Percentiles rank a stretch among this genome's conserved stretches.
phyloP scores from a whole-genome alignment of 441 rosid genomes.

The Sinapis alba region DNA sequence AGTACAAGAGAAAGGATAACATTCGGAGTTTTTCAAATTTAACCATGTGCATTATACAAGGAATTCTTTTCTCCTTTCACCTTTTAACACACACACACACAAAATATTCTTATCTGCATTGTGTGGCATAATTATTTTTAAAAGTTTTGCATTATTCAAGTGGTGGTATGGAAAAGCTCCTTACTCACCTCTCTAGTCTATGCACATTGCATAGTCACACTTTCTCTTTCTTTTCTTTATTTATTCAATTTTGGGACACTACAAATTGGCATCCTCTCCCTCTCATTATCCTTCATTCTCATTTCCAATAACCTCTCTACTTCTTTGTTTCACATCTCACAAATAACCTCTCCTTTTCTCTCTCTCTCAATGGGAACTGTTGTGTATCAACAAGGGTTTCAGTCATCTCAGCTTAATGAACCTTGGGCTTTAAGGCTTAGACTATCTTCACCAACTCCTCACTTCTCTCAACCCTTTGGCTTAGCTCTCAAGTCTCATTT shows the following conservation, averaged over 20 bases:
- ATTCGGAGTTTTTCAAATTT: background rate
- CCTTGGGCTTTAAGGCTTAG: constrained; percentile 61
- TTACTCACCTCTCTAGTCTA: constrained; percentile 41
- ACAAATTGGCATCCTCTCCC: constrained; percentile 63
- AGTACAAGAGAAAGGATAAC: constrained; percentile 1
- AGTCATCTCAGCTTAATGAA: constrained; percentile 56
- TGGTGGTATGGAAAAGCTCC: constrained; percentile 40
- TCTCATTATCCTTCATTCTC: constrained; percentile 46
- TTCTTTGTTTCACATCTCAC: constrained; percentile 22
- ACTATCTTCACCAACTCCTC: constrained; percentile 48
- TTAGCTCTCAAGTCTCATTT: constrained; percentile 42
- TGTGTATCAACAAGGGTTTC: constrained; percentile 63
- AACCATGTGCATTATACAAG: constrained; percentile 20
- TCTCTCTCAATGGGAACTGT: constrained; percentile 57
- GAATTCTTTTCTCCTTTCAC: background rate
- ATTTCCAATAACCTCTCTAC: constrained; percentile 32
- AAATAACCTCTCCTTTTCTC: background rate
- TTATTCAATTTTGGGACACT: constrained; percentile 50
- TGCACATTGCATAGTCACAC: constrained; percentile 35
- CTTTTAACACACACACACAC: constrained; percentile 10
- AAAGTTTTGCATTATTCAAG: constrained; percentile 29
- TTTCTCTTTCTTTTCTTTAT: constrained; percentile 13
- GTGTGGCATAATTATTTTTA: constrained; percentile 1
- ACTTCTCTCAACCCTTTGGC: constrained; percentile 44
- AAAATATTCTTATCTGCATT: constrained; percentile 30